These are phyloP conservation scores for Coniella lustricola DNA, from an alignment of 2,329 filamentous ascomycete genomes.

Conservation along the genomic window DNA sequence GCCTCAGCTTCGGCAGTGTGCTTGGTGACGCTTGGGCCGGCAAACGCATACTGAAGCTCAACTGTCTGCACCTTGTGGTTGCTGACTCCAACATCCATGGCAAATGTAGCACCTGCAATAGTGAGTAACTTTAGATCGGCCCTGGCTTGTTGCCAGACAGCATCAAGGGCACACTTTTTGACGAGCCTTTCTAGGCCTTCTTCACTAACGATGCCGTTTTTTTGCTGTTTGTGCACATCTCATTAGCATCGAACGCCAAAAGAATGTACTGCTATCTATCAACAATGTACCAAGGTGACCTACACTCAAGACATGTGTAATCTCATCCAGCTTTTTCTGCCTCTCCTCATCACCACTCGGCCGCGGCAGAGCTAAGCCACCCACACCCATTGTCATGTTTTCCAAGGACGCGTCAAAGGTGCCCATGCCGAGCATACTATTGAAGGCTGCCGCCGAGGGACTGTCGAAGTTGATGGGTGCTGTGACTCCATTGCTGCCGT, in stretches of 20 bases:
- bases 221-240: conserved; percentile 25
- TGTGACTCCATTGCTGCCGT: not conserved
- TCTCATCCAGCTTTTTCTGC: conserved; percentile 44
- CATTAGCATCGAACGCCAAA: conserved; percentile 10
- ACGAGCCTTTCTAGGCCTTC: conserved; percentile 67
- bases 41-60: conserved; percentile 55
- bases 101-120: conserved; percentile 54
- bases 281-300: conserved; percentile 24
- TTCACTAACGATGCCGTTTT: conserved; percentile 62
- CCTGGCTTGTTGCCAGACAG: conserved; percentile 49
- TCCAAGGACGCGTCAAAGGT: conserved; percentile 44
- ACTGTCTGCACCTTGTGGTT: conserved; percentile 58
- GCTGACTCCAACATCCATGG: conserved; percentile 54
- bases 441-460: conserved; percentile 54
- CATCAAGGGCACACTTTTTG: conserved; percentile 58
- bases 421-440: conserved; percentile 48
- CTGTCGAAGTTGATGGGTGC: conserved; percentile 51
- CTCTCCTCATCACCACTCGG: conserved; percentile 43
- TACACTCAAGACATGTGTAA: conserved; percentile 44
- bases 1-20: conserved; percentile 55
- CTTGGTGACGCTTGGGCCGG: conserved; percentile 49
- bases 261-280: not conserved
- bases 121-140: conserved; percentile 45
- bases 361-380: conserved; percentile 35
- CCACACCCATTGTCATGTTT: conserved; percentile 42